phyloP scores from a whole-genome alignment of 306 rosid species.

The Castanea mollissima region DNA sequence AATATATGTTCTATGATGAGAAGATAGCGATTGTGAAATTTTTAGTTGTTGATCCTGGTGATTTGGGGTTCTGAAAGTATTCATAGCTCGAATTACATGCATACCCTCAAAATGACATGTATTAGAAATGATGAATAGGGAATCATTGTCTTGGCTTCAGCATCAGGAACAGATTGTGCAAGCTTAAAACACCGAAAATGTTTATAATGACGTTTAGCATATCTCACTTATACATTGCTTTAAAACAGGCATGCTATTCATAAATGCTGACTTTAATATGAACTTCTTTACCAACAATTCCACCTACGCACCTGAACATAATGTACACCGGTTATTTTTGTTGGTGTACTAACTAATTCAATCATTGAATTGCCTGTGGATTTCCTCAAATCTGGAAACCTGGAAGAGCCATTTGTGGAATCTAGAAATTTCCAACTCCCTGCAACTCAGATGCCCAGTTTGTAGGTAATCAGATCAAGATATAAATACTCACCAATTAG shows the following conservation, averaged over 20 bases:
- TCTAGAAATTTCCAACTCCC: slow-evolving; percentile 89
- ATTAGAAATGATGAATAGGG: background rate
- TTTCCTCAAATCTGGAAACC: slow-evolving; percentile 81
- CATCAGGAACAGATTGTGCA: background rate
- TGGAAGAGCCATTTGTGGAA: slow-evolving; percentile 68
- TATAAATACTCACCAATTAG: background rate
- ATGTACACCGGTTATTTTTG: slow-evolving; percentile 95
- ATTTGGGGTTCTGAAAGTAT: background rate
- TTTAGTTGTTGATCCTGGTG: background rate
- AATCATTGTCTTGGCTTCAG: background rate
- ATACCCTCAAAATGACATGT: background rate
- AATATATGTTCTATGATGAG: background rate
- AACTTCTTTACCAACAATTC: slow-evolving; percentile 4
- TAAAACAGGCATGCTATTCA: background rate
- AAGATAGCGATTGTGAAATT: background rate
- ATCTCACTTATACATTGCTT: background rate
- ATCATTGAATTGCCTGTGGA: slow-evolving; percentile 76
- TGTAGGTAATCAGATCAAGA: slow-evolving; percentile 15
- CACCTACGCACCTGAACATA: slow-evolving; percentile 85
- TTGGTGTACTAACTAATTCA: slow-evolving; percentile 84
- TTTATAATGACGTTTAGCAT: background rate
- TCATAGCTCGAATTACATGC: background rate
- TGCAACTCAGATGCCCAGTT: slow-evolving; percentile 45
- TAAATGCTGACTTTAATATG: slow-evolving; percentile 20
- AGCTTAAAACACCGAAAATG: background rate